Percentiles rank a stretch among this genome's conserved stretches.
Conservation (phyloP, 2,329 filamentous ascomycete genomes). For the Colletotrichum lini region DNA sequence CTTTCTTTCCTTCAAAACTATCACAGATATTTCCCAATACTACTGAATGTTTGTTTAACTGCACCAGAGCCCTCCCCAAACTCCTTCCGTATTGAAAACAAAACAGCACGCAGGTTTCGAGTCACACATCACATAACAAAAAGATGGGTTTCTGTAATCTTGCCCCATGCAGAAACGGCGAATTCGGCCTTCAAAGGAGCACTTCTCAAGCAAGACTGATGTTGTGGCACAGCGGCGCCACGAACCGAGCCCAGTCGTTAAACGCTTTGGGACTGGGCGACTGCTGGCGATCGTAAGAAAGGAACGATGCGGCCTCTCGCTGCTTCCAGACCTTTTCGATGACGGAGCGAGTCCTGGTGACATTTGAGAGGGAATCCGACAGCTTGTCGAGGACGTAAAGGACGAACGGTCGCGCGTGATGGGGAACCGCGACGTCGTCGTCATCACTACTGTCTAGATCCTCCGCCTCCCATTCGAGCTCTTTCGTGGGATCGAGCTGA, state of each 20-base stretch:
- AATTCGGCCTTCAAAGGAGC: background rate
- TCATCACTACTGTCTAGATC: slow-evolving; percentile 27
- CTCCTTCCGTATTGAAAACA: background rate
- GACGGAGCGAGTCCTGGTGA: slow-evolving; percentile 57
- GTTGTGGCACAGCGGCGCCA: slow-evolving; percentile 57
- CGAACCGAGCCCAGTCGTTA: slow-evolving; percentile 60
- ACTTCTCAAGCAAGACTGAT: slow-evolving; percentile 56
- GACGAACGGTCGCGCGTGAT: slow-evolving; percentile 55
- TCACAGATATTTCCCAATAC: background rate
- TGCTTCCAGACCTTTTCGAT: slow-evolving; percentile 60
- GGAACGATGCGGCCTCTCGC: slow-evolving; percentile 48
- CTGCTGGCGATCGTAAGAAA: slow-evolving; percentile 34
- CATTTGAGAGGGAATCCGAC: slow-evolving; percentile 56
- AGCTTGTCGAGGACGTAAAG: slow-evolving; percentile 55
- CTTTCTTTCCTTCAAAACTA: background rate
- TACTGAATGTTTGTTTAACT: background rate
- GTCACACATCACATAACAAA: background rate
- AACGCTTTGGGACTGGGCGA: slow-evolving; percentile 41
- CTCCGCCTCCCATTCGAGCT: slow-evolving; percentile 49
- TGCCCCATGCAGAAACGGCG: background rate
- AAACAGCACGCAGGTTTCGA: background rate
- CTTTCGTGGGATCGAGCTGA: slow-evolving; percentile 55
- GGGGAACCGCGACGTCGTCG: slow-evolving; percentile 16
- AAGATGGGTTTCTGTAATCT: background rate
- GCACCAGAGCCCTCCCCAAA: background rate